phyloP scores from a whole-genome alignment of 306 rosid species.

The Prunus armeniaca region DNA sequence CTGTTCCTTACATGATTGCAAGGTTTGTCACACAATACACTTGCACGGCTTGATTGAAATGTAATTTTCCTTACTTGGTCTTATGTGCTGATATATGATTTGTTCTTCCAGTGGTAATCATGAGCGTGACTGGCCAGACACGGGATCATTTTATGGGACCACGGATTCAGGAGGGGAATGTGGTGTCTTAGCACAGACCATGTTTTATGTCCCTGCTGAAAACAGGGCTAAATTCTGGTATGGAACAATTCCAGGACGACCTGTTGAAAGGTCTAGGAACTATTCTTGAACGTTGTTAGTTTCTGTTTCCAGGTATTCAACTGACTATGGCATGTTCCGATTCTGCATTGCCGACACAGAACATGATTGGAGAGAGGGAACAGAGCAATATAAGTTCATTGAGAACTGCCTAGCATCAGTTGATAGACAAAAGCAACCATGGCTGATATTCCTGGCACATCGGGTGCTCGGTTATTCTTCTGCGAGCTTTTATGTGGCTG shows the following conservation, averaged over 20 bases:
- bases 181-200: slow-evolving; percentile 74
- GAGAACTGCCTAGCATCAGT: slow-evolving; percentile 84
- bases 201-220: slow-evolving; percentile 94
- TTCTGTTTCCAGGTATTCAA: slow-evolving; percentile 58
- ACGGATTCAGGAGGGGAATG: slow-evolving; percentile 97
- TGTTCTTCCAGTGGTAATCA: slow-evolving; percentile 76
- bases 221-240: slow-evolving; percentile 89
- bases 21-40: slow-evolving; percentile 44
- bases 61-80: slow-evolving; percentile 13
- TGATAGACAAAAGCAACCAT: slow-evolving; percentile 92
- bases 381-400: slow-evolving; percentile 78
- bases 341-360: slow-evolving; percentile 95
- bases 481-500: slow-evolving; percentile 59
- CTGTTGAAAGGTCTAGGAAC: not conserved
- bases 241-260: not conserved
- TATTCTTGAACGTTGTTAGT: not conserved
- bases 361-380: slow-evolving; percentile 90
- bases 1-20: slow-evolving; percentile 88
- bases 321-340: slow-evolving; percentile 89
- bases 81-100: slow-evolving; percentile 21
- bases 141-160: slow-evolving; percentile 78
- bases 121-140: slow-evolving; percentile 95
- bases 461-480: slow-evolving; percentile 94
- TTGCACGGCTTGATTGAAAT: slow-evolving; percentile 2
- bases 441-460: slow-evolving; percentile 93